phyloP scores from a whole-genome alignment of 2,329 filamentous ascomycete species.

The Aspergillus sergii region DNA sequence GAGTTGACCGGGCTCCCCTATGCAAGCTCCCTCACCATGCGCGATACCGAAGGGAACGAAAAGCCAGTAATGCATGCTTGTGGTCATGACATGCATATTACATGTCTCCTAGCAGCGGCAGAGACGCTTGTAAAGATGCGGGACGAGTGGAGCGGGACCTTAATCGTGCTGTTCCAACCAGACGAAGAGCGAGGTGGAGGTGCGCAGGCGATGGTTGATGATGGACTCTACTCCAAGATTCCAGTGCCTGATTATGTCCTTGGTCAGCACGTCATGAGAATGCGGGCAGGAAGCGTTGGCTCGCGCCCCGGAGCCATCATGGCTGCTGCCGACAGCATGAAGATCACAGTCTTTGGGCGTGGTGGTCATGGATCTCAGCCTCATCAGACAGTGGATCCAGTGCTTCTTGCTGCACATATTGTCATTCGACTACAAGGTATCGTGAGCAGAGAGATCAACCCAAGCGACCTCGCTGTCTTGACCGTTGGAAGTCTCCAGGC shows the following conservation, averaged over 20 bases:
- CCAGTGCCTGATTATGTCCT: slow-evolving; percentile 59
- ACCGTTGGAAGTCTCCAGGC: slow-evolving; percentile 62
- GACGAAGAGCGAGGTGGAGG: slow-evolving; percentile 66
- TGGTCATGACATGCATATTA: slow-evolving; percentile 64
- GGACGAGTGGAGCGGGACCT: slow-evolving; percentile 62
- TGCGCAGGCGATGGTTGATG: slow-evolving; percentile 64
- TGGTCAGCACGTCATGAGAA: slow-evolving; percentile 59
- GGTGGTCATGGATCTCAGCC: slow-evolving; percentile 62
- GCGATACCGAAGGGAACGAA: slow-evolving; percentile 51
- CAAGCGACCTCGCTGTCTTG: slow-evolving; percentile 56
- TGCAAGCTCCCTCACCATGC: slow-evolving; percentile 49
- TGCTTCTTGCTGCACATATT: slow-evolving; percentile 59
- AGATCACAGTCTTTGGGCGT: slow-evolving; percentile 60
- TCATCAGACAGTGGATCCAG: slow-evolving; percentile 60
- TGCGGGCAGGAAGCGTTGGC: slow-evolving; percentile 45
- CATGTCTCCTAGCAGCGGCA: slow-evolving; percentile 56
- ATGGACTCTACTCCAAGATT: slow-evolving; percentile 56
- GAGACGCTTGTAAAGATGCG: slow-evolving; percentile 50
- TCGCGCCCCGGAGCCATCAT: slow-evolving; percentile 44
- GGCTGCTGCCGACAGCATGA: slow-evolving; percentile 49
- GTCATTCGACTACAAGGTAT: slow-evolving; percentile 63
- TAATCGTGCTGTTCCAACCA: slow-evolving; percentile 68
- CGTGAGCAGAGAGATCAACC: slow-evolving; percentile 58
- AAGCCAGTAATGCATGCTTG: slow-evolving; percentile 65
- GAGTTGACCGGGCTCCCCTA: slow-evolving; percentile 54